A percentile compares a stretch with the other conserved stretches of the same genome.
phyloP scores from a whole-genome alignment of 2,329 filamentous ascomycete species.

The Cercospora sp. region DNA sequence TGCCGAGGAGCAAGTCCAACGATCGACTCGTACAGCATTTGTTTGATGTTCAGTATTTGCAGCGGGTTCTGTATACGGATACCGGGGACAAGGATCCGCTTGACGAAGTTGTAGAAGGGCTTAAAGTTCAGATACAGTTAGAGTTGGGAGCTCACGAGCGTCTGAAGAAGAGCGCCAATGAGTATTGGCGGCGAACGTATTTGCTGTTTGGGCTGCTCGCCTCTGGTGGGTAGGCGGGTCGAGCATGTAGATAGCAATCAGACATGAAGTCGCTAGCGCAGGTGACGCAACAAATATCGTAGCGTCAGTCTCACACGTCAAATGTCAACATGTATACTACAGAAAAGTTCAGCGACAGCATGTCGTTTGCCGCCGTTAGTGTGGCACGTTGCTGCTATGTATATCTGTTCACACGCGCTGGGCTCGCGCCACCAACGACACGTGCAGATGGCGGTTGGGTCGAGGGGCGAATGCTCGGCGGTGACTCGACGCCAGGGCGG shows the following conservation, averaged over 20 bases:
- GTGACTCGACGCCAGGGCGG: neutral
- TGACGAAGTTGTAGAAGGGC: constrained; percentile 38
- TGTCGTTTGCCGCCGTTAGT: neutral
- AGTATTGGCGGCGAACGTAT: constrained; percentile 81
- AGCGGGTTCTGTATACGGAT: constrained; percentile 26
- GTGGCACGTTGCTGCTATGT: neutral
- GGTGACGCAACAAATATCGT: neutral
- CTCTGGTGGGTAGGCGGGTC: constrained; percentile 11
- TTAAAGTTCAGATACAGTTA: constrained; percentile 51
- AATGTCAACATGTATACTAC: neutral
- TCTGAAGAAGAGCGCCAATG: constrained; percentile 63
- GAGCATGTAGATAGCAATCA: constrained; percentile 1
- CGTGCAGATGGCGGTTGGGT: neutral
- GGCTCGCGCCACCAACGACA: neutral
- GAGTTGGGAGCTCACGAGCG: constrained; percentile 52
- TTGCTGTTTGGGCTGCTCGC: constrained; percentile 77
- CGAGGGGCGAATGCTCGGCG: neutral
- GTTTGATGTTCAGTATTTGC: constrained; percentile 49
- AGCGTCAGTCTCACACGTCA: neutral
- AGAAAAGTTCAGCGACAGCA: neutral
- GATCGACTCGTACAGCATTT: constrained; percentile 40
- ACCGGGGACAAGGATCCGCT: neutral
- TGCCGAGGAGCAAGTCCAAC: constrained; percentile 7
- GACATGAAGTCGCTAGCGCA: neutral
- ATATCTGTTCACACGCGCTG: neutral